Evolutionary conservation across 345 rosid species (phyloP), one percentile per base, ranked within the genome.

Genomic region (Limnanthes douglasii): DNA sequence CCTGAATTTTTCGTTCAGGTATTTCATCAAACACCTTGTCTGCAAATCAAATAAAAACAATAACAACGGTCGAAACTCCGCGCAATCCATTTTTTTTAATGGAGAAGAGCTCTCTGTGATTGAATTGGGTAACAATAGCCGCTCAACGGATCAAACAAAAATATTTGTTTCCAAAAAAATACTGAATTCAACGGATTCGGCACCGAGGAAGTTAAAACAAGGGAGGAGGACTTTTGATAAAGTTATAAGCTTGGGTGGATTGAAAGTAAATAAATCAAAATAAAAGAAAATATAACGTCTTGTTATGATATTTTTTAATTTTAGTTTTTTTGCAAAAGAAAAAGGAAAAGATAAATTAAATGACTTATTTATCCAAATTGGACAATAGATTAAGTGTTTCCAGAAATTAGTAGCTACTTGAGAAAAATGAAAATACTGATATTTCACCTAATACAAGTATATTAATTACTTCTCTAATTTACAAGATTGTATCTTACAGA

Each of bases 1-100:
- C 96, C 51, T 96, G 96, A 0, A 73, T 90, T 38, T 90, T 96
- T 45, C 62, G 98, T 51, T 75, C 86, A 5, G 75, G 75, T 27
- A 66, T 90, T 66, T 84, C 96, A 4, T 48, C 61, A 18, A 37
- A 51, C 0, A 25, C 59, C 37, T 62, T 54, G 50, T 53, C 65
- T 19, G 18, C 57, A 7, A 65, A 66, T 37, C 65, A 46, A 19
- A 41, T 64, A 17, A 51, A 60, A 7, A 61, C 76, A 1, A 74
- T 76, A 6, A 69, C 50, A 27, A 43, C 86, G 15, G 37, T 75
- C 3, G 75, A 67, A 1, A 73, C 47, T 31, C 70, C 46, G 51
- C 56, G 69, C 1, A 57, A 31, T 51, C 65, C 46, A 14, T 19
- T 1, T 23, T n/a, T n/a, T 41, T 15, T 19, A 51, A 47, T 1